These are phyloP conservation scores for Magnolia sinica DNA, from an alignment of 164 flowering plant genomes.

Conservation along the genomic window DNA sequence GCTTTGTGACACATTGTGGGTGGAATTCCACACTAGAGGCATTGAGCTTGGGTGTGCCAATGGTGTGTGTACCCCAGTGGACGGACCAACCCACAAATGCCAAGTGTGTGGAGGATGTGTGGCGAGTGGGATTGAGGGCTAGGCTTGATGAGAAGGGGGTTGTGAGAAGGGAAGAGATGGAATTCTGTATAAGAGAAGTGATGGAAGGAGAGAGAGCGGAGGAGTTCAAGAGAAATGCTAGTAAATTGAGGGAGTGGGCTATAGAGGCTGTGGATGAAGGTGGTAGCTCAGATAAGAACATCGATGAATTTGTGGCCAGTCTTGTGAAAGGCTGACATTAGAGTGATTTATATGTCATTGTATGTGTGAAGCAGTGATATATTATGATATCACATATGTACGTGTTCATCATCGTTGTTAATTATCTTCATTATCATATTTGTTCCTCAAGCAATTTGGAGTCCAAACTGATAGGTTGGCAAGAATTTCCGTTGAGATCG, in stretches of 20 bases:
- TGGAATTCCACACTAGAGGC: conserved; percentile 55
- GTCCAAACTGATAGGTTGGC: too few species aligned
- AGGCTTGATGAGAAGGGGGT: conserved; percentile 13
- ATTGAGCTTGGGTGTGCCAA: conserved; percentile 43
- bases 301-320: conserved; percentile 16
- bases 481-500: too few species aligned
- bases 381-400: too few species aligned
- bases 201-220: conserved; percentile 24
- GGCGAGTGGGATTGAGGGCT: conserved; percentile 23
- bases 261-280: conserved; percentile 18
- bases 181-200: conserved; percentile 10
- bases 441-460: too few species aligned
- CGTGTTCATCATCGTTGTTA: too few species aligned
- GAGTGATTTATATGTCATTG: neutral
- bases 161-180: conserved; percentile 18
- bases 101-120: conserved; percentile 18
- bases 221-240: conserved; percentile 16
- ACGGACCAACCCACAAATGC: conserved; percentile 23
- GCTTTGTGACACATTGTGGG: conserved; percentile 59
- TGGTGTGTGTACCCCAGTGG: conserved; percentile 55
- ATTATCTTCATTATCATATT: too few species aligned
- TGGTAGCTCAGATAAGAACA: conserved; percentile 19
- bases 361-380: neutral
- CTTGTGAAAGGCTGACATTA: conserved; percentile 4
- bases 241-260: conserved; percentile 16